These are phyloP conservation scores for Plectranthus barbatus DNA, from an alignment of 257 asterid species.

Conservation along the genomic window DNA sequence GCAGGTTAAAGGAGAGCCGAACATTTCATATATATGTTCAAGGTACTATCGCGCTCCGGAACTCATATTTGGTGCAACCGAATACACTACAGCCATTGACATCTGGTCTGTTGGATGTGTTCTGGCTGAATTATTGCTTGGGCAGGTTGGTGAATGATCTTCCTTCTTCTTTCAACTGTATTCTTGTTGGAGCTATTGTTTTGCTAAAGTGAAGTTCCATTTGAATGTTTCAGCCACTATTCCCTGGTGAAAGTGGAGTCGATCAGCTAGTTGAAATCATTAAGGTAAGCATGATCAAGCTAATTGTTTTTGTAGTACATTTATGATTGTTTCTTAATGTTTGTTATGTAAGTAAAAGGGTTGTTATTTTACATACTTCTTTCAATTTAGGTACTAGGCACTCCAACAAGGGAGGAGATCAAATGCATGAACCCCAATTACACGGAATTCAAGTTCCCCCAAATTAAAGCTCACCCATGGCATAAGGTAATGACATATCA, in stretches of 20 bases:
- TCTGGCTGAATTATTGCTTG: slow-evolving; percentile 47
- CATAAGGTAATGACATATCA: slow-evolving; percentile 39
- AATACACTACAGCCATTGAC: slow-evolving; percentile 51
- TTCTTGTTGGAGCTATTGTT: background rate
- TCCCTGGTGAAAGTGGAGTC: slow-evolving; percentile 59
- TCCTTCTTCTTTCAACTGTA: background rate
- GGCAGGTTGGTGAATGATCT: slow-evolving; percentile 34
- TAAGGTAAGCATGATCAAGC: slow-evolving; percentile 30
- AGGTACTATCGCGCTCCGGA: slow-evolving; percentile 58
- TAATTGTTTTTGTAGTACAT: background rate
- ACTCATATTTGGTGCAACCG: slow-evolving; percentile 55
- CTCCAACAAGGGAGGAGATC: slow-evolving; percentile 80
- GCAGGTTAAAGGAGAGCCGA: slow-evolving; percentile 59
- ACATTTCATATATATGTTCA: slow-evolving; percentile 55
- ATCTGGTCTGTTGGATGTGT: slow-evolving; percentile 66
- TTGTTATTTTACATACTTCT: background rate
- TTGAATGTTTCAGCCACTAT: slow-evolving; percentile 40
- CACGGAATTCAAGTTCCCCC: slow-evolving; percentile 69
- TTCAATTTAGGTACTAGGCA: slow-evolving; percentile 52
- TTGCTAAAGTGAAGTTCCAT: slow-evolving; percentile 1
- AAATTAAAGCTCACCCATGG: slow-evolving; percentile 78
- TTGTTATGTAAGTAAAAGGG: too few relatives aligned
- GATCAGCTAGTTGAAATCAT: slow-evolving; percentile 58
- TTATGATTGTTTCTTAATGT: too few relatives aligned
- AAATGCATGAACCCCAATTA: slow-evolving; percentile 79